Conservation (phyloP, 2,329 filamentous ascomycete genomes). For the Penicillium sp. region DNA sequence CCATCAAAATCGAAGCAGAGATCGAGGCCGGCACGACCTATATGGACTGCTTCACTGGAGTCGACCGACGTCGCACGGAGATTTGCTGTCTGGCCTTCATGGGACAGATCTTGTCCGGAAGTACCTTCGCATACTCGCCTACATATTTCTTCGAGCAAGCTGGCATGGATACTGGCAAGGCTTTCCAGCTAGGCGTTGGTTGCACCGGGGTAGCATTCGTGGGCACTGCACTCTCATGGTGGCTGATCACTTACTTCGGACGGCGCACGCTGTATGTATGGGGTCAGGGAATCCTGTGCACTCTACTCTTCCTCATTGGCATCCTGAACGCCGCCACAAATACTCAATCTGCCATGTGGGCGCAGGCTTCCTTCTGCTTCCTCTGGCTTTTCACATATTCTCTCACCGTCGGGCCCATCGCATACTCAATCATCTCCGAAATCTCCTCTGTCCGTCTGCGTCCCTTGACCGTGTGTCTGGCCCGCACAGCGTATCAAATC, state of each 20-base stretch:
- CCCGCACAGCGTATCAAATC: conserved; percentile 57
- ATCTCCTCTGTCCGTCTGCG: conserved; percentile 59
- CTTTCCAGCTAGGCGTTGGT: conserved; percentile 51
- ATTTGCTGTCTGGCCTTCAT: conserved; percentile 44
- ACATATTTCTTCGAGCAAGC: conserved; percentile 48
- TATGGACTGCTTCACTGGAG: conserved; percentile 36
- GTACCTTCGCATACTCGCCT: conserved; percentile 40
- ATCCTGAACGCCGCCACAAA: conserved; percentile 28
- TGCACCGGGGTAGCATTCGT: conserved; percentile 57
- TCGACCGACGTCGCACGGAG: conserved; percentile 46
- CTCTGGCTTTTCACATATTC: conserved; percentile 61
- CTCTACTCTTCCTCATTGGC: conserved; percentile 34
- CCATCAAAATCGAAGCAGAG: conserved; percentile 38
- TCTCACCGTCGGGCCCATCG: conserved; percentile 59
- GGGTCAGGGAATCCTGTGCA: conserved; percentile 33
- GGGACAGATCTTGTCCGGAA: conserved; percentile 43
- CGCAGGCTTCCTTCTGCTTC: conserved; percentile 51
- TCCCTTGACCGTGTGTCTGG: conserved; percentile 60
- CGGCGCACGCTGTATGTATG: conserved; percentile 46
- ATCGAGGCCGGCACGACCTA: conserved; percentile 34
- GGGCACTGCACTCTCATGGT: conserved; percentile 58
- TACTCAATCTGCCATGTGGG: conserved; percentile 33
- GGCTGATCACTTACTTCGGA: conserved; percentile 42
- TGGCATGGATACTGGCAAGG: conserved; percentile 35
- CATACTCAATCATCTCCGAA: conserved; percentile 59